A percentile compares a stretch with the other conserved stretches of the same genome.
These are phyloP conservation scores for Anthostomella pinea DNA, from an alignment of 2,329 filamentous ascomycete genomes.

Conservation along the genomic window DNA sequence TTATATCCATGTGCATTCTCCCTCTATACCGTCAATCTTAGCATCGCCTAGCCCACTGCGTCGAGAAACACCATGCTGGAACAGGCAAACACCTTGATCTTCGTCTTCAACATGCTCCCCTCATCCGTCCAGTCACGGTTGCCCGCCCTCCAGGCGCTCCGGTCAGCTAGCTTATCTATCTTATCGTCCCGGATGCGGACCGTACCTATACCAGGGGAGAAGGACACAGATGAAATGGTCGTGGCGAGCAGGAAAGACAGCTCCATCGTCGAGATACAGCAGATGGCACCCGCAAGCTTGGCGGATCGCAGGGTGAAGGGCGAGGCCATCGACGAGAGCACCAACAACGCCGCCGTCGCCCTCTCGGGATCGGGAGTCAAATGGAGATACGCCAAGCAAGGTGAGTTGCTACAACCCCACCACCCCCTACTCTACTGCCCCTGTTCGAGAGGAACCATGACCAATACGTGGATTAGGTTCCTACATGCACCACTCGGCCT, in stretches of 20 bases:
- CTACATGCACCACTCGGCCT: constrained; percentile 24
- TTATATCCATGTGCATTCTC: no score
- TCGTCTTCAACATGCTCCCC: constrained; percentile 53
- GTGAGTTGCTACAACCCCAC: no score
- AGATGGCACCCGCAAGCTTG: not conserved
- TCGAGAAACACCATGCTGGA: no score
- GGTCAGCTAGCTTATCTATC: constrained; percentile 35
- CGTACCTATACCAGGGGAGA: constrained; percentile 1
- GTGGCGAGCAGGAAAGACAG: constrained; percentile 13
- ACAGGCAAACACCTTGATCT: no score
- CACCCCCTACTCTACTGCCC: no score
- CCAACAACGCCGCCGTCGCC: constrained; percentile 11
- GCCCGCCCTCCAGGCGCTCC: constrained; percentile 48
- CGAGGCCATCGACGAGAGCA: constrained; percentile 3
- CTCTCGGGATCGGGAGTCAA: constrained; percentile 18
- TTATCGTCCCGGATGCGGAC: constrained; percentile 24
- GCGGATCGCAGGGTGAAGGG: not conserved
- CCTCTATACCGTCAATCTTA: no score
- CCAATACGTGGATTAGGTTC: no score
- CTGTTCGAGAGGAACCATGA: no score
- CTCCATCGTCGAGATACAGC: constrained; percentile 1
- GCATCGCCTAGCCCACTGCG: no score
- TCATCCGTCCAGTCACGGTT: constrained; percentile 49
- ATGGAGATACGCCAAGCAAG: constrained; percentile 31
- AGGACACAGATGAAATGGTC: constrained; percentile 12